Base-by-base conservation (phyloP, 306 rosid species). In the Pachyrhizus erosus region DNA sequence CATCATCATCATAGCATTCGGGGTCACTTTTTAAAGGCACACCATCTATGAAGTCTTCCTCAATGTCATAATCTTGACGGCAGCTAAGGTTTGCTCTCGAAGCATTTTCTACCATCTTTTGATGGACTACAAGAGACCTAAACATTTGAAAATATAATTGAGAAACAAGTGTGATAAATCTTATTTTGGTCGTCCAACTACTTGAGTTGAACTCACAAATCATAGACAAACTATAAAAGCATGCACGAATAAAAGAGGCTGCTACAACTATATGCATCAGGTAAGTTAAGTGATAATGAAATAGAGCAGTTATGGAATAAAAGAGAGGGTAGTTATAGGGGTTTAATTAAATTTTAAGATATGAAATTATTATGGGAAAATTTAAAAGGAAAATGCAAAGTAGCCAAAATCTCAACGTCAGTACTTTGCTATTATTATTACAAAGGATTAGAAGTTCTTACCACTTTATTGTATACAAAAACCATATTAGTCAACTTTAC, bases 1-100 rank as follows among this genome's bases (percentile, higher is more conserved):
- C 89, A 76, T 89, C 91, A 3, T 89, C 93, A 1, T 89, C 93
- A 8, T 45, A 81, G 69, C 0, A 58, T 54, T 58, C 45, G 51
- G 82, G 42, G 21, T 46, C 57, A 42, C 26, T 64, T 9, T 74
- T 70, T 29, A 67, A 18, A 55, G 72, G 40, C 79, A 29, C 29
- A 1, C 66, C 73, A 31, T 73, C 83, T 51, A 67, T 52, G 62
- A 75, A 29, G 27, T 76, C 64, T 2, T 78, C 87, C 78, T 77
- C 78, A 2, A 86, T 27, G 66, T 65, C 82, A 67, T 68, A 64
- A 73, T 39, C 82, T 70, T 79, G 75, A 76, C 46, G 81, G 76
- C 40, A 73, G 65, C 45, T 65, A 65, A 77, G 81, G 78, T 57
- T 77, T 70, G 82, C 51, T 76, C 78, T 18, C 78, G 72, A 75